Percentiles rank a stretch among this genome's conserved stretches.
Conservation (phyloP, 139 green algal species). For the Bryopsis sp. region DNA sequence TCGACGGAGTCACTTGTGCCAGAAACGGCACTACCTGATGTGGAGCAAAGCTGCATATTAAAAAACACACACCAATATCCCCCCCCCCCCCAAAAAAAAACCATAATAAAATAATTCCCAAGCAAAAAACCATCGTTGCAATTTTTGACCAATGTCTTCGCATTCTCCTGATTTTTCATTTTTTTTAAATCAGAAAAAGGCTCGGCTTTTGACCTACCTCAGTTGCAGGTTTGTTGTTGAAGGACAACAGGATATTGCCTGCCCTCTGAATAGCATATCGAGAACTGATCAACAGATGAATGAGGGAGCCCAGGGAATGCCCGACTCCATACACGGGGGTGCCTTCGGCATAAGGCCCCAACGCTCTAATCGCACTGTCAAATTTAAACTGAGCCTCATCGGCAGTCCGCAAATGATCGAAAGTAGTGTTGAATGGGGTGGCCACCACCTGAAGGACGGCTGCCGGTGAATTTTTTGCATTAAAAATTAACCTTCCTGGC, state of each 20-base stretch:
- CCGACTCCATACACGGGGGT: conserved; percentile 71
- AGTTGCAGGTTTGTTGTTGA: conserved; percentile 77
- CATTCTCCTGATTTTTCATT: too few relatives aligned
- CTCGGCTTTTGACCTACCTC: conserved; percentile 19
- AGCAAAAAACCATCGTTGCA: too few relatives aligned
- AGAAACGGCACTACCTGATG: conserved; percentile 18
- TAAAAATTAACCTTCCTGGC: too few relatives aligned
- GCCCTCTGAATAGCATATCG: conserved; percentile 59
- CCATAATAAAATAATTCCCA: too few relatives aligned
- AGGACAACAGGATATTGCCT: conserved; percentile 82
- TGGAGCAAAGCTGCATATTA: too few relatives aligned
- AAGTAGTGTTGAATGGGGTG: conserved; percentile 64
- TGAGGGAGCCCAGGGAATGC: conserved; percentile 74
- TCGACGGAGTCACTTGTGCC: conserved; percentile 34
- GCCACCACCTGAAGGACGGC: conserved; percentile 52
- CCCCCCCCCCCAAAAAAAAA: too few relatives aligned
- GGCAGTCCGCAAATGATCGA: conserved; percentile 82
- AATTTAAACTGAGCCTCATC: conserved; percentile 84
- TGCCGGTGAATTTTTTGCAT: too few relatives aligned
- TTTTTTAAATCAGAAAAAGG: too few relatives aligned
- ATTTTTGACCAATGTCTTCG: too few relatives aligned
- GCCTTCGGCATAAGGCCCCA: conserved; percentile 28
- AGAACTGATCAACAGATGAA: conserved; percentile 77
- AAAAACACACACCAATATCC: background rate
- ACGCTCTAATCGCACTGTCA: conserved; percentile 47